Evolutionary conservation across 371 early-diverging fungal species (phyloP), one percentile per base, ranked within the genome.

Genomic region (Lichtheimia ornata): DNA sequence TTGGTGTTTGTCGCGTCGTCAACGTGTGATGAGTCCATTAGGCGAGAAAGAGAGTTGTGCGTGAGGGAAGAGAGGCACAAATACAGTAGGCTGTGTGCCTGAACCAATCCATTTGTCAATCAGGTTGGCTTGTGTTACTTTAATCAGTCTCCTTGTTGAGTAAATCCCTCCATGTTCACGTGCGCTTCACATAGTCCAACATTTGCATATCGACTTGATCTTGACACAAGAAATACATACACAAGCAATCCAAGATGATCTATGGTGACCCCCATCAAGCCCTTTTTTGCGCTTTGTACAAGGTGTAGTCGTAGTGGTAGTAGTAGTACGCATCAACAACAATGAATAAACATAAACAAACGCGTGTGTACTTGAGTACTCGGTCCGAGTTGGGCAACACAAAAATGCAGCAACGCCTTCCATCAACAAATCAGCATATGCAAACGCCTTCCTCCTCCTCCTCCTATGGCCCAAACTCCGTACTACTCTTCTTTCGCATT

Each of bases 1-100:
- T n/a, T 40, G 50, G 30, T 25, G 51, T 52, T 52, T 52, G 35
- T 25, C 41, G 35, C 52, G 41, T 52, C 14, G n/a, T 42, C 51
- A 20, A 52, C 22, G 0, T 47, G 47, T 18, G 47, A 47, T 47
- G 47, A 7, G 28, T 18, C 24, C 40, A 55, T 55, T 28, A 41
- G 41, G 55, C 17, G 55, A 20, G 5, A 56, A 45, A 58, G 30
- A 42, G 41, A 59, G 17, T 5, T 3, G 47, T 22, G 47, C 11
- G 47, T 47, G 47, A 47, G 18, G 47, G 17, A 18, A 47, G 17
- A 35, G 35, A 35, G 11, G 11, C 35, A 35, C 35, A 35, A 35
- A 35, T 35, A 6, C 35, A 35, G 11, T 35, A 35, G 35, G 35
- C 35, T 35, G 35, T 35, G 35, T 35, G 35, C 35, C 35, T 35